Evolutionary conservation across 352 stramenopile genomes (phyloP), one percentile per base, ranked within the genome.

Genomic region (Peronosclerospora sorghi): DNA sequence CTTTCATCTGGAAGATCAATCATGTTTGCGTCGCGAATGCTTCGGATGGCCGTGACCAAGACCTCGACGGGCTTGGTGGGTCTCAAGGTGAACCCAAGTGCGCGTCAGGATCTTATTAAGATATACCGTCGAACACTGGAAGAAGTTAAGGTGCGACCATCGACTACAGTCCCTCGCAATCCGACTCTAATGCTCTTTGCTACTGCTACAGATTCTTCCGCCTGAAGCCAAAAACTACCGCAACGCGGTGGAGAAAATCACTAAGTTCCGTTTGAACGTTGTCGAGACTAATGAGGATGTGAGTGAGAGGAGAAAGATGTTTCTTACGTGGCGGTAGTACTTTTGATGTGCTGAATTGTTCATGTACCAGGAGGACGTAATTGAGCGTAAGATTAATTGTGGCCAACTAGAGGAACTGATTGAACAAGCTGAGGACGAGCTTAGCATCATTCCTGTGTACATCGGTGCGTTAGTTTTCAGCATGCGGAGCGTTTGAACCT

Each of bases 391-490:
- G 47, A 90, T 94, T 54, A 88, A 86, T 65, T 90, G 80, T 56
- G 81, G 81, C 9, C 81, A 93, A 54, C 61, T 94, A 28, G 81
- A 94, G 50, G 78, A 91, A 54, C 68, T 94, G 36, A 89, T 94
- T 27, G 78, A 88, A 40, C 77, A 93, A 65, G 79, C 79, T 3
- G 71, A 92, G 45, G 79, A 92, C 50, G 79, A 92, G 48, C 58
- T 92, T 52, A 85, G 62, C 51, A 59, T 92, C 49, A 86, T 92
- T 48, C 79, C 79, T 21, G 73, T 89, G 30, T 92, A 92, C 56
- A 43, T 88, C 59, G 76, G 78, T 90, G 52, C 49, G 72, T 66
- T 28, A 4, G 35, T 2, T 6, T n/a, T 23, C 27, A 24, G 26
- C 15, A 24, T 1, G 8, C 30, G 19, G 19, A 29, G 10, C 21